phyloP scores from a whole-genome alignment of 2,329 filamentous ascomycete species.

The Colletotrichum gloeosporioides region DNA sequence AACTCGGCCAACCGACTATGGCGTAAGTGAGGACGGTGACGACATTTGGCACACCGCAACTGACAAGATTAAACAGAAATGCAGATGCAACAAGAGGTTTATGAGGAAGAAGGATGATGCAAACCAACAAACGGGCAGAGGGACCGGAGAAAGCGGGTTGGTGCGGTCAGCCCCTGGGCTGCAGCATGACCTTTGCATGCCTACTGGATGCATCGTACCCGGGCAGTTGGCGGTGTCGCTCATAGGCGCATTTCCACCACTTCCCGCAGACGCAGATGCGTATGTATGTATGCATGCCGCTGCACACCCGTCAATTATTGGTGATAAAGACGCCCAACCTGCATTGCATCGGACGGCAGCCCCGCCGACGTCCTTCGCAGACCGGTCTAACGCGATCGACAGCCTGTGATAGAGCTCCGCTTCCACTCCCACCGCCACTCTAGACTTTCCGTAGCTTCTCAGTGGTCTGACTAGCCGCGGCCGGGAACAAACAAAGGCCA shows the following conservation, averaged over 20 bases:
- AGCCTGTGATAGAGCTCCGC: conserved; percentile 9
- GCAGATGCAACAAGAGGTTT: conserved; percentile 56
- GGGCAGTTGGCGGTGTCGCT: conserved; percentile 18
- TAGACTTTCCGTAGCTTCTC: background rate
- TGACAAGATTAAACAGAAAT: conserved; percentile 41
- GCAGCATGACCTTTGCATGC: conserved; percentile 2
- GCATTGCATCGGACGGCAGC: conserved; percentile 17
- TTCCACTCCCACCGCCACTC: conserved; percentile 11
- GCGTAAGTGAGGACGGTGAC: conserved; percentile 51
- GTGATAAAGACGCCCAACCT: conserved; percentile 17
- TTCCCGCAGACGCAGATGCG: conserved; percentile 14
- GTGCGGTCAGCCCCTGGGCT: conserved; percentile 4
- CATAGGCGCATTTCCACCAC: conserved; percentile 16
- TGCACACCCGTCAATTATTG: conserved; percentile 20
- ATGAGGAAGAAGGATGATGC: conserved; percentile 40
- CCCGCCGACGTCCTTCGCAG: background rate
- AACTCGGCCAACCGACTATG: conserved; percentile 73
- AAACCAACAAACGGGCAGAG: background rate
- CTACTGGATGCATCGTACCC: conserved; percentile 14
- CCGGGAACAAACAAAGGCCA: background rate
- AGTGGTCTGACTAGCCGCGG: conserved; percentile 19
- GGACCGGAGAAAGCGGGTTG: background rate
- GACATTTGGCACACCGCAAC: background rate
- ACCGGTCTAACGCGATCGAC: conserved; percentile 1
- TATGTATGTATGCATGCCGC: conserved; percentile 21